Percentiles rank a stretch among this genome's conserved stretches.
These are phyloP conservation scores for Pinus taeda DNA, from an alignment of 75 land plant species.

Conservation along the genomic window DNA sequence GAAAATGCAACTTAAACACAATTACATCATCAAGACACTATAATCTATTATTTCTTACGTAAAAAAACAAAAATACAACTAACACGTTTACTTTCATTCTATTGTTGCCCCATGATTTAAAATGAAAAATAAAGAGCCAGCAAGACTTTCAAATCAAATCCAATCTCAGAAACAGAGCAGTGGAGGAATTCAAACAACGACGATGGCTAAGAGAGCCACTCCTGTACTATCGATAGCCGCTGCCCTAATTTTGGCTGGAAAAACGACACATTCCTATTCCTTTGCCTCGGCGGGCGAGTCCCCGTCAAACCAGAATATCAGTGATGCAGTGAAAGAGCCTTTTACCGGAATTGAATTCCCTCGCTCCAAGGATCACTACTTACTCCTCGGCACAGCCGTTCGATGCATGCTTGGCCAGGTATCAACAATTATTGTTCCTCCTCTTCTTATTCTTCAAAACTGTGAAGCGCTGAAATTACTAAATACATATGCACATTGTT, in stretches of 20 bases:
- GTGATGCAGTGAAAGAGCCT: slow-evolving; percentile 24
- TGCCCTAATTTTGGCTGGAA: neutral
- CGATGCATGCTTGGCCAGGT: slow-evolving; percentile 52
- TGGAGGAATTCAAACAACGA: neutral
- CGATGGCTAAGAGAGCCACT: neutral
- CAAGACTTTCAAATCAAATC: no score
- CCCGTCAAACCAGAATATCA: neutral
- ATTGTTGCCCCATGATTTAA: no score
- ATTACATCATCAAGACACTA: no score
- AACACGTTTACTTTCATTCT: no score
- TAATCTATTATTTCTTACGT: no score
- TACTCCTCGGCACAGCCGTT: slow-evolving; percentile 31
- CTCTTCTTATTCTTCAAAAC: neutral
- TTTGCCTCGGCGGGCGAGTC: neutral
- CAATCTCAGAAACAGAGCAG: no score
- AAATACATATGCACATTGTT: slow-evolving; percentile 5
- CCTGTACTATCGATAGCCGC: neutral
- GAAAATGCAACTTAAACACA: no score
- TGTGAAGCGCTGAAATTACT: neutral
- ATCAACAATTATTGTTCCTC: neutral
- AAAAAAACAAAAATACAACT: no score
- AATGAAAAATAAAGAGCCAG: no score
- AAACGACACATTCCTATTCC: neutral
- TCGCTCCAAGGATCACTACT: slow-evolving; percentile 19
- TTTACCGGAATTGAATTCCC: slow-evolving; percentile 36